phyloP scores from a whole-genome alignment of 2,329 filamentous ascomycete genomes.

The Paecilomyces sp. region DNA sequence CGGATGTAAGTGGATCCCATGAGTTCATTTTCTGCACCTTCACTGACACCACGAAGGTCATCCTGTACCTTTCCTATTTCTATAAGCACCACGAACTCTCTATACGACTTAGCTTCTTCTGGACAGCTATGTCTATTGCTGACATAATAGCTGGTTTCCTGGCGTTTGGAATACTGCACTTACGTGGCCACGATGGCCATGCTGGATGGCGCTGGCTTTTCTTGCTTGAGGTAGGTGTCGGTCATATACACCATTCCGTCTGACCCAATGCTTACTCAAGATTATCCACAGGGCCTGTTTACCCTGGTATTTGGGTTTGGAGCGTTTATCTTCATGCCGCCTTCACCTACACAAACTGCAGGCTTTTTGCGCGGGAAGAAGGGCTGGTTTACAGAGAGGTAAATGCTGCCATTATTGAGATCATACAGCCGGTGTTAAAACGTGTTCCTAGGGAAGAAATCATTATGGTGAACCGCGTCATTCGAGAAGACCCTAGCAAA shows the following conservation, averaged over 20 bases:
- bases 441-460: conserved; percentile 45
- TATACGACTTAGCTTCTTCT: conserved; percentile 26
- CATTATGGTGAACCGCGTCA: conserved; percentile 58
- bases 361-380: conserved; percentile 24
- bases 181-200: conserved; percentile 22
- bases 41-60: conserved; percentile 9
- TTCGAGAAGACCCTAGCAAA: conserved; percentile 47
- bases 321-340: conserved; percentile 46
- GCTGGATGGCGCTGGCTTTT: conserved; percentile 31
- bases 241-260: conserved; percentile 25
- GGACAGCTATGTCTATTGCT: conserved; percentile 28
- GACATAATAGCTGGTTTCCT: conserved; percentile 38
- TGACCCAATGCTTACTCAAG: conserved; percentile 29
- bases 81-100: conserved; percentile 63
- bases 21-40: conserved; percentile 3
- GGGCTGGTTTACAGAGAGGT: conserved; percentile 58
- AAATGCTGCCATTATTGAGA: neutral
- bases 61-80: conserved; percentile 60
- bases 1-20: conserved; percentile 14
- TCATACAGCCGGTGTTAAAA: neutral
- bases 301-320: conserved; percentile 18
- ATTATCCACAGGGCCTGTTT: conserved; percentile 11
- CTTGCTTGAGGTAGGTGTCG: conserved; percentile 22
- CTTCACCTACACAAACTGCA: conserved; percentile 54
- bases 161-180: conserved; percentile 32